Conservation (phyloP, 2,329 filamentous ascomycete genomes). For the Exophiala lecanii-corni region DNA sequence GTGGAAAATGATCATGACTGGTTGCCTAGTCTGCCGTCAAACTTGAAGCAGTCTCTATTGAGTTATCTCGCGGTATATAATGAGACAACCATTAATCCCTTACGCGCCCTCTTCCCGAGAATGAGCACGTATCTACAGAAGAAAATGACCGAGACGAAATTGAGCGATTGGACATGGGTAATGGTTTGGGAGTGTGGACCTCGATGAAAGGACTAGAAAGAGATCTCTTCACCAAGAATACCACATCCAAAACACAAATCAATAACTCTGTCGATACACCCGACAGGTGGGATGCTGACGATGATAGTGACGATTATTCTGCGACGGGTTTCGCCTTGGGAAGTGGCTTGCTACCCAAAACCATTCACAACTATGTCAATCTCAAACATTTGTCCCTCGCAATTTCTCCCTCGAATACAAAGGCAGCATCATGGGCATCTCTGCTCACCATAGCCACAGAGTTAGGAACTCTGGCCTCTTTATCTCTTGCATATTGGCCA, state of each 20-base stretch:
- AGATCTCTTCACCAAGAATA: conserved; percentile 36
- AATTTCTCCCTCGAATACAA: conserved; percentile 40
- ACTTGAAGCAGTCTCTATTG: conserved; percentile 50
- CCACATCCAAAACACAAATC: background rate
- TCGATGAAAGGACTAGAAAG: conserved; percentile 45
- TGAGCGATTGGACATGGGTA: conserved; percentile 49
- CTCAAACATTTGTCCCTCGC: conserved; percentile 57
- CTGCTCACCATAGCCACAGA: conserved; percentile 51
- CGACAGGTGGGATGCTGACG: conserved; percentile 39
- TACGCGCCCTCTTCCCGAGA: conserved; percentile 50
- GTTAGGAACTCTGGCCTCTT: conserved; percentile 54
- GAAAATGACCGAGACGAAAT: conserved; percentile 39
- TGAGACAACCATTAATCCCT: conserved; percentile 37
- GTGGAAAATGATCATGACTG: conserved; percentile 54
- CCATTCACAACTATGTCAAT: conserved; percentile 40
- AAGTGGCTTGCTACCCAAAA: conserved; percentile 1
- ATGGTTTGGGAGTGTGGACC: conserved; percentile 46
- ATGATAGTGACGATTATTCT: conserved; percentile 10
- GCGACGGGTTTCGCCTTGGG: background rate
- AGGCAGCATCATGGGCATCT: conserved; percentile 48
- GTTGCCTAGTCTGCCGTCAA: conserved; percentile 47
- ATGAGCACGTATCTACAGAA: conserved; percentile 15
- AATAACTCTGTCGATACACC: conserved; percentile 22
- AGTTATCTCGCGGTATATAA: conserved; percentile 54
- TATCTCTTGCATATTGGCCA: conserved; percentile 61